These are phyloP conservation scores for Nannochloris sp. DNA, from an alignment of 139 green algal species.

Conservation along the genomic window DNA sequence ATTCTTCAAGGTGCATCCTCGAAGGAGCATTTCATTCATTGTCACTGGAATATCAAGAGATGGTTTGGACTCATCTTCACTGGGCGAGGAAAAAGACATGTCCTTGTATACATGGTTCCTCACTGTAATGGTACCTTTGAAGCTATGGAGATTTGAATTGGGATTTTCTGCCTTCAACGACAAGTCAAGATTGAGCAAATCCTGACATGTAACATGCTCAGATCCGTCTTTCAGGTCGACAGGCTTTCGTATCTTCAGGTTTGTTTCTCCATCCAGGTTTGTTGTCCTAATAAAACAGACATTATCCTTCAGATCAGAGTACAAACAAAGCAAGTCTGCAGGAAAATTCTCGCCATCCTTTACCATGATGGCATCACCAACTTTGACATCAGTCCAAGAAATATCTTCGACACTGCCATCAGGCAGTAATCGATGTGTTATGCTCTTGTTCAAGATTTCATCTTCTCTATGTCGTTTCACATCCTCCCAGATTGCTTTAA, in stretches of 20 bases:
- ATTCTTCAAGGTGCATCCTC: conserved; percentile 87
- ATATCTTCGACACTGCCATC: conserved; percentile 39
- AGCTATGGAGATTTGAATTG: conserved; percentile 73
- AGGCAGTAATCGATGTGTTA: conserved; percentile 36
- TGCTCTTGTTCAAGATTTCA: conserved; percentile 43
- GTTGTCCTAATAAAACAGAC: conserved; percentile 66
- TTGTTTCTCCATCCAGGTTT: conserved; percentile 88
- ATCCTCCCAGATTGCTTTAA: conserved; percentile 56
- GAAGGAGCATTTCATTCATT: conserved; percentile 63
- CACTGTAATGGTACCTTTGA: conserved; percentile 32
- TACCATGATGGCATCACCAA: conserved; percentile 77
- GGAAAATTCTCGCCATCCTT: conserved; percentile 64
- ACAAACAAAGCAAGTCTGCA: conserved; percentile 74
- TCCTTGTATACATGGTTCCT: not conserved
- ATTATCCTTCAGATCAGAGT: conserved; percentile 37
- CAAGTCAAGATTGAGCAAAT: conserved; percentile 15
- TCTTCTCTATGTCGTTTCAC: conserved; percentile 50
- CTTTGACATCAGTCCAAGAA: conserved; percentile 38
- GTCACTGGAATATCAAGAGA: conserved; percentile 26
- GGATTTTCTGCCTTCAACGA: conserved; percentile 54
- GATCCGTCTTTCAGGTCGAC: conserved; percentile 33
- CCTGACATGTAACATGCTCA: conserved; percentile 4
- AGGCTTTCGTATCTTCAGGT: conserved; percentile 80
- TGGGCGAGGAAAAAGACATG: not conserved
- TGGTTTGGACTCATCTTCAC: not conserved